Conservation (phyloP, 2,329 filamentous ascomycete genomes). For the Fusarium nurragi region DNA sequence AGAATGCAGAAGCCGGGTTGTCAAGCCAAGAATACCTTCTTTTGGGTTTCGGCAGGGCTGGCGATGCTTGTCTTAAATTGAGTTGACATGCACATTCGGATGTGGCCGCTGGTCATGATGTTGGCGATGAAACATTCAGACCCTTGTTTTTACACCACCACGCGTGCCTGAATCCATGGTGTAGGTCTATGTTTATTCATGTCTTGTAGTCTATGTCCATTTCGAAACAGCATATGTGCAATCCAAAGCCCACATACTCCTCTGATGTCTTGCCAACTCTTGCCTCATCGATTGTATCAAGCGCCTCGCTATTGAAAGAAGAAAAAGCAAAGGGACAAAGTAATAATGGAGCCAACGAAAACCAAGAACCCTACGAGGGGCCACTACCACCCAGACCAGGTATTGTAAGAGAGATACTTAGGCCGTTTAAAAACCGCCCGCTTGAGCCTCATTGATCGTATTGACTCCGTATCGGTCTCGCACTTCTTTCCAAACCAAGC, state of each 20-base stretch:
- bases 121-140: neutral
- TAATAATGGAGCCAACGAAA: neutral
- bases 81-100: neutral
- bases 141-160: conserved; percentile 7
- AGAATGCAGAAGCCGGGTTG: neutral
- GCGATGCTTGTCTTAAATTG: conserved; percentile 17
- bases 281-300: conserved; percentile 12
- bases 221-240: conserved; percentile 4
- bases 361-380: conserved; percentile 6
- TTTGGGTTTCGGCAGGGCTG: conserved; percentile 1
- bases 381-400: conserved; percentile 46
- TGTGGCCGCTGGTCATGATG: neutral
- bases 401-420: conserved; percentile 46
- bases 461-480: conserved; percentile 51
- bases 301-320: conserved; percentile 29
- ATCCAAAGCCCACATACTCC: neutral
- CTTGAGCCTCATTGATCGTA: conserved; percentile 49
- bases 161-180: conserved; percentile 1
- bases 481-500: conserved; percentile 53
- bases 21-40: neutral
- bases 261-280: conserved; percentile 10
- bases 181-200: conserved; percentile 18
- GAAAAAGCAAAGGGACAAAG: conserved; percentile 1
- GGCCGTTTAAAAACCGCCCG: conserved; percentile 47
- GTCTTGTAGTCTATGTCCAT: conserved; percentile 11